Conservation (phyloP, 1,284 basidiomycete genomes). For the Trichosporon sp. region DNA sequence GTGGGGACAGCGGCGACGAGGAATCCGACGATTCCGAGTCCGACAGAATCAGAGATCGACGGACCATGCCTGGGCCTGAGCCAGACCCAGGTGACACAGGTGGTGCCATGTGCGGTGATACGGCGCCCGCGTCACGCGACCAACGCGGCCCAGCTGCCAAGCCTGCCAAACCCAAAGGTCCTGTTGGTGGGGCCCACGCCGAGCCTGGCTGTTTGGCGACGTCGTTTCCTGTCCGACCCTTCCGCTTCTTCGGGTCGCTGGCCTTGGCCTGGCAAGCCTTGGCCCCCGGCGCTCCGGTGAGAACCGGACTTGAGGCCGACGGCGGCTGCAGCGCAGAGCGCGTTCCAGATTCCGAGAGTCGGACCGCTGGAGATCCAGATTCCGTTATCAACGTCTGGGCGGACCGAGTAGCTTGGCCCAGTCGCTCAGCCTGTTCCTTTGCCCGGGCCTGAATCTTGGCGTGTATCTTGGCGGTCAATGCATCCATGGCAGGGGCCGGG, state of each 20-base stretch:
- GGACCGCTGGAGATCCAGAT: not conserved
- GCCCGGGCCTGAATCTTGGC: slow-evolving; percentile 4
- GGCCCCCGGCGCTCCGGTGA: not conserved
- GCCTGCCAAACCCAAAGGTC: not conserved
- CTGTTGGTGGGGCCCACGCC: not conserved
- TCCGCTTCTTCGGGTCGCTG: not conserved
- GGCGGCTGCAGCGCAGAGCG: not conserved
- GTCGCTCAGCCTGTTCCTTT: not conserved
- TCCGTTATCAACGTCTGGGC: not conserved
- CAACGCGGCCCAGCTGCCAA: not conserved
- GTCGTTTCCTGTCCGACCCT: not conserved
- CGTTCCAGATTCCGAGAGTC: not conserved
- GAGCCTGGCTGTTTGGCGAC: not conserved
- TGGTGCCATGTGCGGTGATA: not conserved
- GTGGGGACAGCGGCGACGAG: not conserved
- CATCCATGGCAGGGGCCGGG: not conserved
- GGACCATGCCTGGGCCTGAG: not conserved
- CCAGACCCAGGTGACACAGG: not conserved
- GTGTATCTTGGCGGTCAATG: not conserved
- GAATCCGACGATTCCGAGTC: not conserved
- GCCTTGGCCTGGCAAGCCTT: not conserved
- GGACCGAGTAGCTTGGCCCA: not conserved
- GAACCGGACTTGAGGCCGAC: not conserved
- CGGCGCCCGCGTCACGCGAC: not conserved
- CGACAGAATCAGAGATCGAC: not conserved